Evolutionary conservation across 2,329 filamentous ascomycete genomes (phyloP), one percentile per base, ranked within the genome.

Genomic region (Microsporum audouinii): DNA sequence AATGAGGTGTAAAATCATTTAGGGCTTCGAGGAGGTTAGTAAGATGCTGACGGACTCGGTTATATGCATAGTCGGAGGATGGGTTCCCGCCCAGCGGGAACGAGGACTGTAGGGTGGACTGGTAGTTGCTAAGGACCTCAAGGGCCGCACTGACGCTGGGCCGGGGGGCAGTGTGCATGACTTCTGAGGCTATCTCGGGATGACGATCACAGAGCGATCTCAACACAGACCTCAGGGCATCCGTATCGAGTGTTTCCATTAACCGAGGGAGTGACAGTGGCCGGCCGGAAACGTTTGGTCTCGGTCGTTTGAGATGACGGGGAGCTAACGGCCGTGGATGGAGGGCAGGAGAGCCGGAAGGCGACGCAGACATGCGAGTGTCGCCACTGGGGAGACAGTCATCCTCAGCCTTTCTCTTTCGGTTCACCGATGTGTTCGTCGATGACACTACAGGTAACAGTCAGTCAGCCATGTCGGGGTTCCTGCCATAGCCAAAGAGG

Each of bases 1-100:
- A 99, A 73, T 97, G 91, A 2, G 91, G 90, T 0, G 91, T 97
- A 71, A 95, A 99, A 71, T 99, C 94, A 72, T 88, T 87, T 51
- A 99, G 81, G 49, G 94, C 91, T 62, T 96, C 90, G 63, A 96
- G 84, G 29, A 99, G 82, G 62, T 89, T 86, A 31, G 85, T 78
- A 17, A 97, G 80, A 41, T 88, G 84, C 65, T 91, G 88, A 67
- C 88, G 89, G 60, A 97, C 89, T 68, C 94, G 85, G 72, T 96
- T 95, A 73, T 96, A 99, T 58, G 90, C 87, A 76, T 97, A 97
- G 73, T 97, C 92, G 47, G 91, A 90, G 62, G 85, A 89, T 10
- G 87, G 83, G 67, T 91, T 87, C 70, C 90, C 89, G 68, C 95
- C 87, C 64, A 87, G 89, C 0, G 94, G 94, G 67, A 95, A 90